A percentile compares a stretch with the other conserved stretches of the same genome.
Evolutionary conservation across 2,329 filamentous ascomycete genomes (phyloP).

Genomic region (Madurella fahalii): DNA sequence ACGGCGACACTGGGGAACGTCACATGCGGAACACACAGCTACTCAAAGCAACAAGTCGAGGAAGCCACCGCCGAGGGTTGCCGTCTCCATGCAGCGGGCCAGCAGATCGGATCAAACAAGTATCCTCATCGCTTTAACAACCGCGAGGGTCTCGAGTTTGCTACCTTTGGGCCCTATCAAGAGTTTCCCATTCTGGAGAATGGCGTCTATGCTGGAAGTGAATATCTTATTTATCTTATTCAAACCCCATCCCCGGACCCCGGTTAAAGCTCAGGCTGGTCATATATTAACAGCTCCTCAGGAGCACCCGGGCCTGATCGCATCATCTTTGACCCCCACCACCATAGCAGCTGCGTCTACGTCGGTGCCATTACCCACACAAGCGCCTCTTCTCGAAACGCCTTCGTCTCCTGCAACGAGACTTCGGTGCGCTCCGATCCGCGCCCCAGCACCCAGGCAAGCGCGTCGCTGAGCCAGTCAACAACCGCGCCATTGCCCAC

Average conservation of each 20-base stretch:
- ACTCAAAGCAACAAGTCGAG: conserved; percentile 16
- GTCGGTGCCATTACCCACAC: conserved; percentile 23
- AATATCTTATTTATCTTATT: neutral
- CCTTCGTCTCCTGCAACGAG: conserved; percentile 15
- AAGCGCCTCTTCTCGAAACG: conserved; percentile 11
- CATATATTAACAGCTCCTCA: neutral
- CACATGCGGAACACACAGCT: conserved; percentile 13
- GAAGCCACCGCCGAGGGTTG: conserved; percentile 20
- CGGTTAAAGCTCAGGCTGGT: too few relatives aligned
- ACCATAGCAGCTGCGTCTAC: conserved; percentile 15
- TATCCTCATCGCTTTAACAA: conserved; percentile 26
- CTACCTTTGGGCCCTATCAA: conserved; percentile 17
- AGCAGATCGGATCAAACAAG: conserved; percentile 18
- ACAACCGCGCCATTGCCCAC: too few relatives aligned
- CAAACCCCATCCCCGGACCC: too few relatives aligned
- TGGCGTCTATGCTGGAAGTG: conserved; percentile 18
- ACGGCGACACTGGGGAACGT: conserved; percentile 11
- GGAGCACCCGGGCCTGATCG: conserved; percentile 19
- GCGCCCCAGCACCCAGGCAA: neutral
- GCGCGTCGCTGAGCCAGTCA: too few relatives aligned
- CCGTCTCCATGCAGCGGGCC: conserved; percentile 12
- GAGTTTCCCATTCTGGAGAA: conserved; percentile 20
- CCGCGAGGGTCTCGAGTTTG: conserved; percentile 18
- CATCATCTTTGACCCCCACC: conserved; percentile 17
- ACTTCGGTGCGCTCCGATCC: neutral